Evolutionary conservation across 306 rosid species (phyloP), one percentile per base, ranked within the genome.

Genomic region (Gynostemma pentaphyllum): DNA sequence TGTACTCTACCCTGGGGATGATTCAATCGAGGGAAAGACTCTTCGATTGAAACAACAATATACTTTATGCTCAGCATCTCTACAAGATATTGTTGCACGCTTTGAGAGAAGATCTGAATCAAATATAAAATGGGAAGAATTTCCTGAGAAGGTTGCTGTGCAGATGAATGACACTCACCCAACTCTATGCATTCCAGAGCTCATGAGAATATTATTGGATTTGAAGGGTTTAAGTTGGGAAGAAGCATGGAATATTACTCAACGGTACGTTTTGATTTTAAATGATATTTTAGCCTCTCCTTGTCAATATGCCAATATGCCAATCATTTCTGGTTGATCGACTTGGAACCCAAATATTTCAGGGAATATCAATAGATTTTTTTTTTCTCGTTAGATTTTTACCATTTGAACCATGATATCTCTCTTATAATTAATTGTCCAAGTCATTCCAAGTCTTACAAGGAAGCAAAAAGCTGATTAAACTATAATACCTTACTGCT

Each of bases 141-240:
- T 92, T 68, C 96, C 95, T 26, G 82, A 79, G 68, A 92, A 92
- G 79, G 96, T 92, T 67, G 96, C 99, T 12, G 95, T 92, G 57
- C 99, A 92, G 86, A 92, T 92, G 99, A 92, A 92, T 74, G 99
- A 92, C 70, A 92, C 96, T 71, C 99, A 92, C 76, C 99, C 99
- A 70, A 92, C 99, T 64, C 90, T 92, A 72, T 92, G 99, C 87
- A 92, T 92, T 75, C 99, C 96, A 19, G 99, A 92, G 76, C 72
- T 92, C 79, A 68, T 92, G 83, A 79, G 99, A 68, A 82, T 88
- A 75, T 77, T 92, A 76, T 76, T 92, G 70, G 99, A 92, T 76
- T 46, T 84, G 60, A 84, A 86, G 80, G 87, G 90, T 75, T 81
- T 92, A 71, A 79, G 82, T 66, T 92, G 99, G 99, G 77, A 80